Percentiles rank a stretch among this genome's conserved stretches.
These are phyloP conservation scores for Kwoniella botswanensis DNA, from an alignment of 768 basidiomycete species.

Conservation along the genomic window DNA sequence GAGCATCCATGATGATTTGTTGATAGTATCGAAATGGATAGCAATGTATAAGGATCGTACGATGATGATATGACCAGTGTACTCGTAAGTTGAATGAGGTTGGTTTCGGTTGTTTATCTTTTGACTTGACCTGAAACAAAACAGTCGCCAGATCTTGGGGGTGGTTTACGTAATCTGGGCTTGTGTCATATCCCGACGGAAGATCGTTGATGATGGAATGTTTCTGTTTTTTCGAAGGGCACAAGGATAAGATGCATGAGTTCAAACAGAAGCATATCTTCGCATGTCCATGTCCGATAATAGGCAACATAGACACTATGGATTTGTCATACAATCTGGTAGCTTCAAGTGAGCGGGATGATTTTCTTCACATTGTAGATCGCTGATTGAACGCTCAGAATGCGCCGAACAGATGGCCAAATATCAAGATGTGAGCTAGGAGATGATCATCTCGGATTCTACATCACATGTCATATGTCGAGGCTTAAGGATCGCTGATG, in stretches of 20 bases:
- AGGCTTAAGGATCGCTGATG: not conserved
- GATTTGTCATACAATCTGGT: conserved; percentile 55
- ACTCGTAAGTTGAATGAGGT: conserved; percentile 18
- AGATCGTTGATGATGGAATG: not conserved
- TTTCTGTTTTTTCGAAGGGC: not conserved
- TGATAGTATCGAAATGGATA: not conserved
- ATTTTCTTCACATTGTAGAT: no score
- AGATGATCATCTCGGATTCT: no score
- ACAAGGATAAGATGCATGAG: not conserved
- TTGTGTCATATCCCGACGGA: not conserved
- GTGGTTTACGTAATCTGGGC: not conserved
- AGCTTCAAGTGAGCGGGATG: conserved; percentile 49
- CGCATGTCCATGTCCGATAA: not conserved
- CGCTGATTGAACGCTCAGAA: conserved; percentile 34
- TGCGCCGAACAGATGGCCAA: conserved; percentile 56
- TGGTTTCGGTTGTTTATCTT: not conserved
- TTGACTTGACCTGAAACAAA: conserved; percentile 28
- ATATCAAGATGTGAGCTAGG: conserved; percentile 49
- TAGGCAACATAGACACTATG: conserved; percentile 32
- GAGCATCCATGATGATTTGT: conserved; percentile 13
- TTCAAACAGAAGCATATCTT: not conserved
- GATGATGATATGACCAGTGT: no score
- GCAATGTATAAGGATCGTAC: conserved; percentile 1
- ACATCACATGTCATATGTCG: not conserved
- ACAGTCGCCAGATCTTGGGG: conserved; percentile 21